A percentile compares a stretch with the other conserved stretches of the same genome.
phyloP scores from a whole-genome alignment of 768 basidiomycete species.

The Boletus coccyginus region DNA sequence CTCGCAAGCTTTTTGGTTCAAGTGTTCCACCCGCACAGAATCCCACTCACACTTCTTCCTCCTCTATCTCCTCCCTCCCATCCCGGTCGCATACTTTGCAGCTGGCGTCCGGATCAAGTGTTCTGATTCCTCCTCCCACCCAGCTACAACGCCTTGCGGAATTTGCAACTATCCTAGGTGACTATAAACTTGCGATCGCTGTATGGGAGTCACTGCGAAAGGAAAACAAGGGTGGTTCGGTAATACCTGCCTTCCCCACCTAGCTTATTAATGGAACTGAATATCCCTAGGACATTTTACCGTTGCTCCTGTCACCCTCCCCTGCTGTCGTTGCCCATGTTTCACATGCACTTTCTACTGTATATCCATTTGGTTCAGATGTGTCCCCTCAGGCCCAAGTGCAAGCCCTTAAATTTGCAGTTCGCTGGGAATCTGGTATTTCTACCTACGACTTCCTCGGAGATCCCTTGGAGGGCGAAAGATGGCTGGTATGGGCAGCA shows the following conservation, averaged over 20 bases:
- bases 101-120: slow-evolving; percentile 18
- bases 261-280: slow-evolving; percentile 8
- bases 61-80: slow-evolving; percentile 35
- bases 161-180: slow-evolving; percentile 89
- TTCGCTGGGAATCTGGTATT: slow-evolving; percentile 77
- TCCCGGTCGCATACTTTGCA: slow-evolving; percentile 37
- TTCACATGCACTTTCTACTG: slow-evolving; percentile 51
- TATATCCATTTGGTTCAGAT: slow-evolving; percentile 46
- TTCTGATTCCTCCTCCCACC: slow-evolving; percentile 42
- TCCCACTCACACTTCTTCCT: slow-evolving; percentile 37
- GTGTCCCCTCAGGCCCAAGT: slow-evolving; percentile 62
- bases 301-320: slow-evolving; percentile 67
- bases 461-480: slow-evolving; percentile 64
- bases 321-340: slow-evolving; percentile 59
- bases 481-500: slow-evolving; percentile 86
- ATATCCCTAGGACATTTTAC: slow-evolving; percentile 70
- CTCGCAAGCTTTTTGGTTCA: slow-evolving; percentile 78
- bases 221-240: slow-evolving; percentile 85
- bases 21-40: slow-evolving; percentile 48
- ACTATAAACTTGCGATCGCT: slow-evolving; percentile 75
- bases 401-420: slow-evolving; percentile 63
- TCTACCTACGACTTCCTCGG: slow-evolving; percentile 54
- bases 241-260: slow-evolving; percentile 30
- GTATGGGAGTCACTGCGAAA: slow-evolving; percentile 89
- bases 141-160: slow-evolving; percentile 91